Conservation (phyloP, 2,329 filamentous ascomycete genomes). For the Corniculantispora saksenae region DNA sequence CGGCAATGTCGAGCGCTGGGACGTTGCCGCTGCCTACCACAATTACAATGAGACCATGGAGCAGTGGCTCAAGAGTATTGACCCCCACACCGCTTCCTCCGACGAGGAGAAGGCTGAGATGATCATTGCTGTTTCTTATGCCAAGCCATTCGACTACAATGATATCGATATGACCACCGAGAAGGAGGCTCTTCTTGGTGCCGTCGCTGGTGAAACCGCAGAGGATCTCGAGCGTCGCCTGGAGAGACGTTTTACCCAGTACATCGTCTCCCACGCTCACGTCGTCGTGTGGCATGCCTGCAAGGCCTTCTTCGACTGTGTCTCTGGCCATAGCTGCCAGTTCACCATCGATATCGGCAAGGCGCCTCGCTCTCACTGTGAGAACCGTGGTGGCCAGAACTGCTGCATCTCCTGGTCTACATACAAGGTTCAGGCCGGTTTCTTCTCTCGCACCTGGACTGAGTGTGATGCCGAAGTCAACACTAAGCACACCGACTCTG, state of each 20-base stretch:
- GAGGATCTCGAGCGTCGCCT: neutral
- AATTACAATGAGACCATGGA: no score
- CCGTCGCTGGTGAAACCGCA: neutral
- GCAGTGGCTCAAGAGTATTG: neutral
- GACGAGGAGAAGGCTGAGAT: neutral
- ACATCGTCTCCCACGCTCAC: constrained; percentile 1
- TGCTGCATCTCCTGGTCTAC: constrained; percentile 5
- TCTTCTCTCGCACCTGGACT: neutral
- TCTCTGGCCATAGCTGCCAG: neutral
- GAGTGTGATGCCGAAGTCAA: neutral
- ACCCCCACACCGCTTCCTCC: neutral
- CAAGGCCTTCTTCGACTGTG: neutral
- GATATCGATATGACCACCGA: neutral
- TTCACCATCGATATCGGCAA: neutral
- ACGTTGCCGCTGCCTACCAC: no score
- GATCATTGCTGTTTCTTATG: neutral
- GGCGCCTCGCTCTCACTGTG: neutral
- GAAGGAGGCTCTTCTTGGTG: neutral
- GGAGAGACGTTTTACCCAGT: neutral
- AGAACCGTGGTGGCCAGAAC: neutral
- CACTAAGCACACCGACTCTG: neutral
- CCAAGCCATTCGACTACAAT: neutral
- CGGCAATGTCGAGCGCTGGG: no score
- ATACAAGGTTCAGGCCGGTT: constrained; percentile 3
- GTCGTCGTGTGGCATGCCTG: constrained; percentile 1